Evolutionary conservation across 306 rosid species (phyloP).

Genomic region (Ormosia emarginata): DNA sequence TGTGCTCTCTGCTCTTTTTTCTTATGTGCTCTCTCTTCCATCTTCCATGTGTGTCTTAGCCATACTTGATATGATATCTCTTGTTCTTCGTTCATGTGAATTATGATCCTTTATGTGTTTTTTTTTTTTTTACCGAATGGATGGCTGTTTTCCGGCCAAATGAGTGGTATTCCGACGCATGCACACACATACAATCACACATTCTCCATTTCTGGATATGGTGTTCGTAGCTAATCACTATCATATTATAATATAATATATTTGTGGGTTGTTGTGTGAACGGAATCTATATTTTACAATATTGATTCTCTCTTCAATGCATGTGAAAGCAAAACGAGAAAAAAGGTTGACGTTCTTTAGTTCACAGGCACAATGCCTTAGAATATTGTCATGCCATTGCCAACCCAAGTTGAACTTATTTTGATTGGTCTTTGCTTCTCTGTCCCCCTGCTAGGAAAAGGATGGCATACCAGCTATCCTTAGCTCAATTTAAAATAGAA

Average conservation of each 20-base stretch:
- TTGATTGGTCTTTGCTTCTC: neutral
- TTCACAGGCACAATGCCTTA: neutral
- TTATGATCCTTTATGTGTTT: neutral
- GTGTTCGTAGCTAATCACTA: neutral
- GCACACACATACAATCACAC: neutral
- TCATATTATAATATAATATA: neutral
- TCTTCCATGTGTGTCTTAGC: neutral
- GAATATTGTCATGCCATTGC: neutral
- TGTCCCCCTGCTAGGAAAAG: neutral
- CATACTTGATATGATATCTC: neutral
- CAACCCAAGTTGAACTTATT: neutral
- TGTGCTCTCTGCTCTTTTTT: neutral
- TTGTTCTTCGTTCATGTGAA: neutral
- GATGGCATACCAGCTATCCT: neutral
- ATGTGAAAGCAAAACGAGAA: constrained; percentile 5
- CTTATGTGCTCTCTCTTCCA: neutral
- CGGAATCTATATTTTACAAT: neutral
- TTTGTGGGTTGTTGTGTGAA: neutral
- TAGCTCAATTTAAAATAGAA: too few relatives aligned
- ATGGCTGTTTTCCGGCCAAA: constrained; percentile 4
- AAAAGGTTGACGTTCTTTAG: neutral
- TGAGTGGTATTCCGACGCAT: constrained; percentile 15
- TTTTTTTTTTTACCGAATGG: neutral
- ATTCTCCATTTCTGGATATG: neutral
- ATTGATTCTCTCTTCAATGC: neutral